Evolutionary conservation across 148 eudicot genomes (phyloP).

Genomic region (Chenopodium suecicum): DNA sequence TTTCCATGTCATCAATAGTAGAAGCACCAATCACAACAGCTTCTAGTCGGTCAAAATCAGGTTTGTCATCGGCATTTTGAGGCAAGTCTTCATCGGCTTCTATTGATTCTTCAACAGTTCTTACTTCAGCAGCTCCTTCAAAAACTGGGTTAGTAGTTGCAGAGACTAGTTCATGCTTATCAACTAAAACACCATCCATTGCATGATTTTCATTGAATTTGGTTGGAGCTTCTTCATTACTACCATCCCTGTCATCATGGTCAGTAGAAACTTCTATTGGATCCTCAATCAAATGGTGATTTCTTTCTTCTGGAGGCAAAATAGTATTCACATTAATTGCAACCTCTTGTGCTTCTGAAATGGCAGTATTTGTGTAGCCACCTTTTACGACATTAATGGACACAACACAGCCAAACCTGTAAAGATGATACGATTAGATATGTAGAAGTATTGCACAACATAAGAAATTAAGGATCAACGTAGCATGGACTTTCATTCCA

Average conservation of each 20-base stretch:
- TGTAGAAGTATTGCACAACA: not conserved
- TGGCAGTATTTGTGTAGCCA: constrained; percentile 4
- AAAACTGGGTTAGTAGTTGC: not conserved
- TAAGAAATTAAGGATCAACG: not conserved
- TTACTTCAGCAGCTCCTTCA: constrained; percentile 18
- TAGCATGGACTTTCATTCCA: not conserved
- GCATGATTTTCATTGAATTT: constrained; percentile 22
- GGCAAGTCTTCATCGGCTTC: constrained; percentile 16
- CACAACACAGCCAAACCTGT: constrained; percentile 82
- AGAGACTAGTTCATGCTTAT: constrained; percentile 8
- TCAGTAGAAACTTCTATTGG: constrained; percentile 20
- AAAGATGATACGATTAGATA: constrained; percentile 16
- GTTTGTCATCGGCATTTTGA: constrained; percentile 25
- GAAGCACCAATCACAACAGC: not conserved
- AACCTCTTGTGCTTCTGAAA: constrained; percentile 29
- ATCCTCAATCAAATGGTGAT: constrained; percentile 22
- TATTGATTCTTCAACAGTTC: constrained; percentile 18
- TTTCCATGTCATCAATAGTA: constrained; percentile 1
- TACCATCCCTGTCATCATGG: constrained; percentile 21
- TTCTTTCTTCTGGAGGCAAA: constrained; percentile 25
- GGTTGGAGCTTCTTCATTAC: constrained; percentile 24
- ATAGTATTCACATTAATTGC: constrained; percentile 22
- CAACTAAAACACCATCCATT: constrained; percentile 30
- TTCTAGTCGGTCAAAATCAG: constrained; percentile 13
- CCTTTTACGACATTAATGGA: constrained; percentile 60